phyloP scores from a whole-genome alignment of 371 early-diverging fungal species.

The Phascolomyces articulosus region DNA sequence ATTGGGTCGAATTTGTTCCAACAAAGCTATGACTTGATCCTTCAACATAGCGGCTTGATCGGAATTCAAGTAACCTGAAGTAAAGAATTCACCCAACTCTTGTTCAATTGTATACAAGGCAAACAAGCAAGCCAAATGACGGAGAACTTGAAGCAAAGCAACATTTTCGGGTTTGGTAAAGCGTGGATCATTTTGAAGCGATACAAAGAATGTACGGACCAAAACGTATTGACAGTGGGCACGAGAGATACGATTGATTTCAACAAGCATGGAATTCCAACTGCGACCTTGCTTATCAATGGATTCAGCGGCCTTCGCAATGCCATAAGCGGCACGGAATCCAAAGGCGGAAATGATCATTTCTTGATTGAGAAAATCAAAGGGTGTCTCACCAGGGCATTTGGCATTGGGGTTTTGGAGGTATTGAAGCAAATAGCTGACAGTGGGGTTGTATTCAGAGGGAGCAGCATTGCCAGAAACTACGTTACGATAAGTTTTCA shows the following conservation, averaged over 20 bases:
- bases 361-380: conserved; percentile 62
- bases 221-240: conserved; percentile 71
- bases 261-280: conserved; percentile 72
- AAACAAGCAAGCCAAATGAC: conserved; percentile 54
- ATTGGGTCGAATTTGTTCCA: conserved; percentile 67
- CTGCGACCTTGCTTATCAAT: conserved; percentile 57
- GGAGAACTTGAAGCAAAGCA: conserved; percentile 42
- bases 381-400: conserved; percentile 44
- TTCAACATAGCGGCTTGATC: conserved; percentile 55
- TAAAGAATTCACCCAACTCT: conserved; percentile 65
- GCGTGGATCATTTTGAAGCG: conserved; percentile 37
- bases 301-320: conserved; percentile 53
- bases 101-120: conserved; percentile 69
- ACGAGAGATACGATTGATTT: conserved; percentile 60
- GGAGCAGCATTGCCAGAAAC: conserved; percentile 53
- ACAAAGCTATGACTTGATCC: conserved; percentile 44
- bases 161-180: conserved; percentile 32
- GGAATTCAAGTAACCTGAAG: conserved; percentile 46
- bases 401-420: conserved; percentile 53
- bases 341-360: conserved; percentile 65
- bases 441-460: conserved; percentile 53
- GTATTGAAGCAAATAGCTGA: conserved; percentile 52
- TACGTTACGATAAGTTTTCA: conserved; percentile 58
- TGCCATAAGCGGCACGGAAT: conserved; percentile 65
- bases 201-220: conserved; percentile 56